phyloP scores from a whole-genome alignment of 257 asterid species.

The Coffea canephora region DNA sequence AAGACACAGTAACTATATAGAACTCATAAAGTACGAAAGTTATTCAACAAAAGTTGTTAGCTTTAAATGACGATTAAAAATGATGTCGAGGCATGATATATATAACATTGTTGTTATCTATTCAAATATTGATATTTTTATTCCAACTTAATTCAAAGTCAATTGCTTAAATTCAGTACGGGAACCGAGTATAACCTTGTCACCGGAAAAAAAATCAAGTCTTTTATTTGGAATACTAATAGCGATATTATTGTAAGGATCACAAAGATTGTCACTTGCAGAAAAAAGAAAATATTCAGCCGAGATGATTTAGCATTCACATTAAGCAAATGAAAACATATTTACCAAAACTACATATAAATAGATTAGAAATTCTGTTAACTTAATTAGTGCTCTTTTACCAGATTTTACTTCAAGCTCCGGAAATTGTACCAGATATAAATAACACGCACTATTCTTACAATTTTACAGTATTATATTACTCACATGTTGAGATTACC shows the following conservation, averaged over 20 bases:
- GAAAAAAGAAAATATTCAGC: no score
- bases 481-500: slow-evolving; percentile 75
- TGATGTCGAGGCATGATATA: background rate
- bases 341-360: no score
- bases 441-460: background rate
- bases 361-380: background rate
- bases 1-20: background rate
- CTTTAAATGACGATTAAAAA: background rate
- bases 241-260: no score
- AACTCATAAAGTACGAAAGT: background rate
- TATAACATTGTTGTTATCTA: no score
- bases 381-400: background rate
- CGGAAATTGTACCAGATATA: background rate
- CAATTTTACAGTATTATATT: no score
- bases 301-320: no score
- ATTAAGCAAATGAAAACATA: background rate
- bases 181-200: no score
- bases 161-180: no score
- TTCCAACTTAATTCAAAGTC: no score
- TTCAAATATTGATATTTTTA: background rate
- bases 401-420: background rate
- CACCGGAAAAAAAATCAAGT: no score
- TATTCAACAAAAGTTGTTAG: background rate
- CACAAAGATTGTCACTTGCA: no score
- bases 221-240: no score